Evolutionary conservation across 768 basidiomycete genomes (phyloP), one percentile per base, ranked within the genome.

Genomic region (Tylopilus subfusipes): DNA sequence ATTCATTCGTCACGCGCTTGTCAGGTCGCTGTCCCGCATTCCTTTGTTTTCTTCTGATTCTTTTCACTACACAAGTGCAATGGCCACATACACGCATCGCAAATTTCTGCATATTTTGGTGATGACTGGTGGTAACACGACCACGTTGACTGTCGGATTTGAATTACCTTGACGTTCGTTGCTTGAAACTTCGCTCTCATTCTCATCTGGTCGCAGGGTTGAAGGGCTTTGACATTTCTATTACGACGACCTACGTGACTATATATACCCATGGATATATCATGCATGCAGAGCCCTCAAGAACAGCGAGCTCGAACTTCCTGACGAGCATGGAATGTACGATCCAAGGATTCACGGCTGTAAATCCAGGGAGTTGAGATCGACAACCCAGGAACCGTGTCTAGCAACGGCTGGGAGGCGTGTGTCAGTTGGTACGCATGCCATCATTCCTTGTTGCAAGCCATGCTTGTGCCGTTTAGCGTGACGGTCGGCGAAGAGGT

Each of bases 1-100:
- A n/a, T n/a, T n/a, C n/a, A n/a, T n/a, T n/a, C n/a, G n/a, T n/a
- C n/a, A n/a, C n/a, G n/a, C n/a, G n/a, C n/a, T n/a, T n/a, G n/a
- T n/a, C n/a, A n/a, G n/a, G n/a, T n/a, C n/a, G n/a, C n/a, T n/a
- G n/a, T n/a, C n/a, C n/a, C n/a, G n/a, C n/a, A n/a, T n/a, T n/a
- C n/a, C n/a, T n/a, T n/a, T n/a, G n/a, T n/a, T n/a, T n/a, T n/a
- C 18, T 49, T 42, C 48, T 56, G 44, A 54, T 61, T 42, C 16
- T 42, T 52, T 44, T n/a, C 48, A 34, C 39, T 18, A 46, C 47
- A 54, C 48, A 53, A 48, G 47, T 50, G 55, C 66, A 58, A 52
- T 58, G 53, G 45, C 55, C 52, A 48, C 55, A 58, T 13, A 58
- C 44, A 58, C 50, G 49, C 65, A 66, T 63, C 43, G 27, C 55